These are phyloP conservation scores for Podochytrium sp. DNA, from an alignment of 192 early-diverging fungal genomes.

Conservation along the genomic window DNA sequence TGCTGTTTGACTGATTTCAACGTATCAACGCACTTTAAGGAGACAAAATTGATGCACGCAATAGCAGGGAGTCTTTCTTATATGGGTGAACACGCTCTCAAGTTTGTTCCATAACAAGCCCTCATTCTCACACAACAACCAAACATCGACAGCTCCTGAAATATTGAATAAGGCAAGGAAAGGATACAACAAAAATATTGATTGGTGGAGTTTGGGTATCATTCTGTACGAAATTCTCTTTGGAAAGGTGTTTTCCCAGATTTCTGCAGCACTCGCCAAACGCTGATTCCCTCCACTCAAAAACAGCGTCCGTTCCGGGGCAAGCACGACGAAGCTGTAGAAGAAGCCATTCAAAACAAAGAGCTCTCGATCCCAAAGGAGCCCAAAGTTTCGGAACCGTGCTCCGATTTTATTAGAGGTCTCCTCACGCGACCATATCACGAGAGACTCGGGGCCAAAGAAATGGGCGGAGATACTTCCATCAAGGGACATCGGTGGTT, in stretches of 20 bases:
- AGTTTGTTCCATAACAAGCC: not conserved
- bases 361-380: slow-evolving; percentile 68
- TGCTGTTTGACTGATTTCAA: slow-evolving; percentile 95
- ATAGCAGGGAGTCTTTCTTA: slow-evolving; percentile 90
- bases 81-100: slow-evolving; percentile 81
- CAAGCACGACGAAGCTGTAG: slow-evolving; percentile 71
- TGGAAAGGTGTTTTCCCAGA: too few species aligned
- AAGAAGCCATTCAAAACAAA: slow-evolving; percentile 66
- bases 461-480: slow-evolving; percentile 66
- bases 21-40: slow-evolving; percentile 80
- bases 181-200: slow-evolving; percentile 33
- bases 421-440: slow-evolving; percentile 72
- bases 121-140: too few species aligned
- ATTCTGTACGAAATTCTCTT: slow-evolving; percentile 57
- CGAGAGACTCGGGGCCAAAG: slow-evolving; percentile 76
- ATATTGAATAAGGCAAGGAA: slow-evolving; percentile 45
- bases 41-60: slow-evolving; percentile 71
- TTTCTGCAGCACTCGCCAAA: too few species aligned
- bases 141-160: slow-evolving; percentile 43
- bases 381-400: slow-evolving; percentile 15
- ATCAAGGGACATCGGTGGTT: slow-evolving; percentile 85
- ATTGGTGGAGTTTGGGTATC: slow-evolving; percentile 96
- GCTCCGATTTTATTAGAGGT: slow-evolving; percentile 33
- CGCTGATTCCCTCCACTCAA: too few species aligned
- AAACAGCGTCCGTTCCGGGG: slow-evolving; percentile 81